Evolutionary conservation across 2,329 filamentous ascomycete species (phyloP).

Genomic region (Gaeumannomyces tritici): DNA sequence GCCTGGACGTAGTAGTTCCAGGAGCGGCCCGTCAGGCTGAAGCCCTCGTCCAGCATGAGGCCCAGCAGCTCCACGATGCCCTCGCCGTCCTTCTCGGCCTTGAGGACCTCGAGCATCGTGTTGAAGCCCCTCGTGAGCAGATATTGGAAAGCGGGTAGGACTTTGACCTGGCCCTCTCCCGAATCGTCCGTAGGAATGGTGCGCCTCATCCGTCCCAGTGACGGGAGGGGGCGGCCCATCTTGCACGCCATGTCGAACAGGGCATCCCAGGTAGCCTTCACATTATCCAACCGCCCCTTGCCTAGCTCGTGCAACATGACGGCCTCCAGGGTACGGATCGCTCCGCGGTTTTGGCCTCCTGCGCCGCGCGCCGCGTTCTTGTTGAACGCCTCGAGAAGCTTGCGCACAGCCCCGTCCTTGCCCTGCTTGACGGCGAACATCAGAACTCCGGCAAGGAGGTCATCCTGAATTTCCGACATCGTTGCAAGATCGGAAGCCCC

Average conservation of each 20-base stretch:
- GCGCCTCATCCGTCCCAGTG: neutral
- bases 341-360: neutral
- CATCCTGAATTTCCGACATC: neutral
- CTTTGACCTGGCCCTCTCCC: conserved; percentile 7
- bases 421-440: neutral
- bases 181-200: neutral
- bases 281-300: conserved; percentile 46
- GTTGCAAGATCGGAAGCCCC: neutral
- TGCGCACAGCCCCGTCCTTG: neutral
- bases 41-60: conserved; percentile 54
- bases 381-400: neutral
- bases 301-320: conserved; percentile 34
- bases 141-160: conserved; percentile 41
- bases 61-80: conserved; percentile 42
- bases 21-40: conserved; percentile 62
- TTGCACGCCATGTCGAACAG: conserved; percentile 43
- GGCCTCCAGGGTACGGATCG: neutral
- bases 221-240: conserved; percentile 24
- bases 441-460: neutral
- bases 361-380: neutral
- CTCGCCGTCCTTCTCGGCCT: conserved; percentile 27
- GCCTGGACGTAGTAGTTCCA: conserved; percentile 72
- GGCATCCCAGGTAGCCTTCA: conserved; percentile 58
- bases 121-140: conserved; percentile 39
- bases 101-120: conserved; percentile 36